Base-by-base conservation (phyloP, 805 yeast species). In the Candida suzukii region DNA sequence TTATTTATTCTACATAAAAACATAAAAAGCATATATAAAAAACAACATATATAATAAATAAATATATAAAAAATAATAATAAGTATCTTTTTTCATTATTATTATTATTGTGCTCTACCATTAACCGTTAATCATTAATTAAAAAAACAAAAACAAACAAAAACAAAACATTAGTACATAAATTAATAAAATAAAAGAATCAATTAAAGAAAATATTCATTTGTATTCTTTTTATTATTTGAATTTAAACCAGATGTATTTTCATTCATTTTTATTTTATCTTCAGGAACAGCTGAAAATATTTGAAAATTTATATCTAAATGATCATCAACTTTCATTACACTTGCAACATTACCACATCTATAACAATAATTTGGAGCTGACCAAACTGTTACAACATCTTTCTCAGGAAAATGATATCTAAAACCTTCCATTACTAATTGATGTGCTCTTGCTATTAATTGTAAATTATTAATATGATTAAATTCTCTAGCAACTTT, bases 351-450 rank as follows among this genome's bases (percentile, higher is more conserved):
- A 58, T 91, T 91, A 44, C 99, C 99, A 68, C 98, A 91, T 56
- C 98, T 73, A 64, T 91, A 91, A 67, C 98, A 90, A 67, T 90
- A 90, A 62, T 90, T 90, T 36, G 98, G 98, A 16, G 97, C 97
- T 11, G 90, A 80, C 98, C 98, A 91, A 29, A 91, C 98, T 0
- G 99, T 91, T 29, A 91, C 99, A 40, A 91, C 97, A 57, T 87
- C 95, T 55, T 88, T 87, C 50, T 91, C 96, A 47, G 88, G 88
- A 68, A 93, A 93, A 66, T 93, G 98, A 60, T 90, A 93, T 51
- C 91, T 77, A 72, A 88, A 91, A 2, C 99, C 99, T 60, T 91
- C 99, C 96, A 93, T 95, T 18, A 93, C 98, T 61, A 91, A 76
- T 64, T 91, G 99, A 67, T 91, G 99, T 0, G 98, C 98, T 53